Evolutionary conservation across 2,329 filamentous ascomycete species (phyloP), one percentile per base, ranked within the genome.

Genomic region (Fusarium oxysporum): DNA sequence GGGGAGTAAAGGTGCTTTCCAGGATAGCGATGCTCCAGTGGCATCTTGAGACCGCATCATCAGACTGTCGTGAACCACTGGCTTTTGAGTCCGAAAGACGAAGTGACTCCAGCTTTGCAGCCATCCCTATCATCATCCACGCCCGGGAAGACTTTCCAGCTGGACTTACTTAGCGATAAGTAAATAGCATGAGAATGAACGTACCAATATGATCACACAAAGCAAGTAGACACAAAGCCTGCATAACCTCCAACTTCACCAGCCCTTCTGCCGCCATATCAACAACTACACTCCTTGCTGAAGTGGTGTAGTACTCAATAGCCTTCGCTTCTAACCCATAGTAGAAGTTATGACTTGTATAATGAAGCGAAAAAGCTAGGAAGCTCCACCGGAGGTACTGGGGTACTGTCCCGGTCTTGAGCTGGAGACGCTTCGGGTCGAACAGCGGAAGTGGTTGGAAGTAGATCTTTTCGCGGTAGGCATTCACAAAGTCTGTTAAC

Each of bases 111-210:
- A 77, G 48, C 35, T 76, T 73, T 3, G 71, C 69, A 8, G 61
- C 69, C 25, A 72, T 73, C 1, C 75, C 75, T 2, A 77, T 71
- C 40, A 75, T 75, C 75, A 77, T 77, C 75, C 75, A 77, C 4
- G 75, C 72, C 8, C 75, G 69, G 0, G 62, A 48, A 7, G 65
- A 9, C 9, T 76, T 71, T 0, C 75, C 73, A 21, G 66, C 75
- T 77, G 13, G 0, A 10, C 2, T 4, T 1, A 9, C 11, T 50
- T 50, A 50, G 47, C 30, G 8, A 23, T 8, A 6, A 14, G 16
- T 5, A 32, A 14, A 5, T 1, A 23, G 2, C 30, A 7, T 33
- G 30, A 4, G 30, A 23, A 33, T 5, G 0, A 5, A 23, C 47
- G 8, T 41, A 77, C 75, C 63, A 2, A 76, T 70, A 4, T 76